Conservation (phyloP, 768 basidiomycete species). For the Dioszegia crocea region DNA sequence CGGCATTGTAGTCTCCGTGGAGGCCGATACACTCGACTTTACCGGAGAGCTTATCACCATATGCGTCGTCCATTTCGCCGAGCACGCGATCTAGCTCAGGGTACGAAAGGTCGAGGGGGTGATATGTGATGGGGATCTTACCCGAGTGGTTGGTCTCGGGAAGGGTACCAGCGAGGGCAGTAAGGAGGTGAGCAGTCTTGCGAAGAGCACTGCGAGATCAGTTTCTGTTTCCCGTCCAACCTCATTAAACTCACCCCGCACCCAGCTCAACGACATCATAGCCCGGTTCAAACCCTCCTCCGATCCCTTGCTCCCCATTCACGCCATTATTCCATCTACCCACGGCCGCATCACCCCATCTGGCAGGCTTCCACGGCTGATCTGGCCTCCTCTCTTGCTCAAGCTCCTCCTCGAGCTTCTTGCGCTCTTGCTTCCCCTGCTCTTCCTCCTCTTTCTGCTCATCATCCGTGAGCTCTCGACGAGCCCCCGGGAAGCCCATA, state of each 20-base stretch:
- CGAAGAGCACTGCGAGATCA: constrained; percentile 62
- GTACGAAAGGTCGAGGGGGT: constrained; percentile 88
- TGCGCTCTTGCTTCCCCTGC: neutral
- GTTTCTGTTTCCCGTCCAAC: neutral
- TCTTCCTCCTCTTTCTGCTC: constrained; percentile 22
- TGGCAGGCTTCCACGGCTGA: constrained; percentile 33
- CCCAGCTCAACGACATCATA: constrained; percentile 80
- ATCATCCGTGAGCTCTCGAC: neutral
- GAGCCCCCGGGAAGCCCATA: constrained; percentile 60
- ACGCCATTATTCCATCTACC: constrained; percentile 55
- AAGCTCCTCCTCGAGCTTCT: constrained; percentile 6
- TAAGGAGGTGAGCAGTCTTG: constrained; percentile 81
- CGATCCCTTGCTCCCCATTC: constrained; percentile 50
- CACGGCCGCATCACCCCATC: constrained; percentile 50
- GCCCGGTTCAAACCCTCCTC: constrained; percentile 17
- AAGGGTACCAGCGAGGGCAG: constrained; percentile 58
- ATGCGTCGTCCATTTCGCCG: constrained; percentile 58
- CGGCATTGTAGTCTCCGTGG: constrained; percentile 87
- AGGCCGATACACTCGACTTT: constrained; percentile 78
- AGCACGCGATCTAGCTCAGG: constrained; percentile 79
- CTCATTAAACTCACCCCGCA: constrained; percentile 67
- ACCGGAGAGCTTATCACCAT: constrained; percentile 60
- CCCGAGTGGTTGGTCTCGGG: constrained; percentile 47
- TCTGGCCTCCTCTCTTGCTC: constrained; percentile 7
- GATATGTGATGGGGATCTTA: constrained; percentile 66